These are phyloP conservation scores for Pseudozyma hubeiensis DNA, from an alignment of 1,284 basidiomycete species.

Conservation along the genomic window DNA sequence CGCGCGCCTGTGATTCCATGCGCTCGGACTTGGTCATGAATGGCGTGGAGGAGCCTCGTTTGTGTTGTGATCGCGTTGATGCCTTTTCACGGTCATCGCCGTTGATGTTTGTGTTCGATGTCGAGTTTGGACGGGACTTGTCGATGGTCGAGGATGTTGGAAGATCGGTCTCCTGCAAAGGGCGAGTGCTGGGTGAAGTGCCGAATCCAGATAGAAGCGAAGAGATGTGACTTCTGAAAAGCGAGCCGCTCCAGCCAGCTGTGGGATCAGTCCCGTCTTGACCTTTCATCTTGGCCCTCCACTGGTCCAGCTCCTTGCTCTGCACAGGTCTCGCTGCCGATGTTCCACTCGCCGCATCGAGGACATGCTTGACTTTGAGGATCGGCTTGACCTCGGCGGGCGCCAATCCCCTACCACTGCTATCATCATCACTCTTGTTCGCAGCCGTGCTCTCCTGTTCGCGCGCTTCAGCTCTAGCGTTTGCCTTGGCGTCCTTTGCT, in stretches of 20 bases:
- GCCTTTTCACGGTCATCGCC: background rate
- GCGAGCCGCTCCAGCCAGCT: constrained; percentile 26
- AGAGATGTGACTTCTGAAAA: constrained; percentile 35
- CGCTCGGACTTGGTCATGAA: constrained; percentile 40
- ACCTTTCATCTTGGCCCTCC: constrained; percentile 6
- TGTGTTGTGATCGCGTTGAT: background rate
- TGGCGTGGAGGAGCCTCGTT: constrained; percentile 1
- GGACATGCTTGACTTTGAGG: constrained; percentile 23
- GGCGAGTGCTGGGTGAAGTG: constrained; percentile 17
- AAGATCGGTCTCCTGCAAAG: background rate
- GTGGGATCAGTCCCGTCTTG: constrained; percentile 9
- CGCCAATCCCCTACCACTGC: too few species aligned
- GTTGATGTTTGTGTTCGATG: background rate
- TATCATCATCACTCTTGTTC: background rate
- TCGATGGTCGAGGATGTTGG: background rate
- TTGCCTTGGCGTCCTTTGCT: constrained; percentile 15
- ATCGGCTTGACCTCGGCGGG: constrained; percentile 3
- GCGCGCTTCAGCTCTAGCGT: constrained; percentile 7
- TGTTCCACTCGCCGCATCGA: background rate
- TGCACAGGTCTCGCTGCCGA: background rate
- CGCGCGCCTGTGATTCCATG: constrained; percentile 49
- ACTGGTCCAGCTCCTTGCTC: constrained; percentile 1
- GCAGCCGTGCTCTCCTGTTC: background rate
- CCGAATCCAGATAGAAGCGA: constrained; percentile 24
- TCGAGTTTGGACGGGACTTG: background rate